Evolutionary conservation across 805 yeast species (phyloP), one percentile per base, ranked within the genome.

Genomic region (Sugiyamaella americana): DNA sequence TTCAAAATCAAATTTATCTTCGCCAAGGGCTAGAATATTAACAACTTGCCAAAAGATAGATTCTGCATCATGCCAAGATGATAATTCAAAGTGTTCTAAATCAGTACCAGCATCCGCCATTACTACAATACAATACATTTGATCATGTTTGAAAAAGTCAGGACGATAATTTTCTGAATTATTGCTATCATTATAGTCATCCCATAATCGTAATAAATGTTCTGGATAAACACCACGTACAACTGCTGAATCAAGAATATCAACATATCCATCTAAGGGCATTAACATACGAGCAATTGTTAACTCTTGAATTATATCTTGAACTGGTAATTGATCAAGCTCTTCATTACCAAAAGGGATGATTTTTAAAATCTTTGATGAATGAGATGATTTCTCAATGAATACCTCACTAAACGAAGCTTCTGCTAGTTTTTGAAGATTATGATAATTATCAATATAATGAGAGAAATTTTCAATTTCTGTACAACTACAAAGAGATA

Each of bases 1-100:
- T 62, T 83, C 89, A 62, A 82, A 82, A 50, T 73, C 68, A 49
- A 67, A 65, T 32, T 64, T 58, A 13, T 66, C 60, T 60, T 84
- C 88, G 1, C 78, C 82, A 6, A 62, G 63, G 21, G 75, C 71
- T 21, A 83, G 61, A 3, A 70, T 61, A n/a, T 66, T 60, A 1
- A 70, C 78, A 21, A 79, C 64, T 50, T 71, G 71, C 77, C 80
- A 74, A 54, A 83, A 80, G 1, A 83, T 71, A 6, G 51, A 46
- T 58, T 67, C 59, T 10, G 70, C 69, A 41, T 65, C 72, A 10
- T 46, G 49, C 65, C 67, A 65, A 35, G 66, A 60, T 21, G 55
- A 52, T 13, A 79, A 48, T 38, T 58, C 57, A 48, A 68, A 74
- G 41, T 67, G 64, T 52, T 74, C 76, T 34, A 79, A 63, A 47